Base-by-base conservation (phyloP, 805 yeast species). In the Ogataea kodamae region DNA sequence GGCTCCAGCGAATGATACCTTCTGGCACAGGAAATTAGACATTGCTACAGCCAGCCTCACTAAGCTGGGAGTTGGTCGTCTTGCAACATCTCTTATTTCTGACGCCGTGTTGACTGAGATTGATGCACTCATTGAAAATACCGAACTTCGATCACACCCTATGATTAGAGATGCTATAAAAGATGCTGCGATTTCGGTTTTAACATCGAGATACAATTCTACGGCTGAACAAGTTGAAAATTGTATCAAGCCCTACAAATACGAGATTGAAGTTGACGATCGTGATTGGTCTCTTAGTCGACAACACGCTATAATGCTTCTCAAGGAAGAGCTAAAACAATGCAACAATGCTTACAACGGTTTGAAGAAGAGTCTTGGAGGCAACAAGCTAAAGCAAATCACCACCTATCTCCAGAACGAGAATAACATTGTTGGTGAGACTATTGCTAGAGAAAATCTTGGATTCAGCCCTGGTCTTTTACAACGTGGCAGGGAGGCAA, bases 151-250 rank as follows among this genome's bases (percentile, higher is more conserved):
- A 40, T 81, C 78, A 43, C 97, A 90, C 54, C 95, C 95, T n/a
- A 66, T 83, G 60, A 94, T 95, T 3, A 78, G 77, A 46, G 74
- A 76, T 25, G 80, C 86, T 3, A 88, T 92, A 7, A 75, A 73
- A 33, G 95, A 87, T 24, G 95, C 97, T 2, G 95, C 96, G 0
- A 70, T 74, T 19, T 67, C 78, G 15, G 95, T 92, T 5, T 66
- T 92, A 42, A 79, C 79, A 43, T 64, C 83, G 17, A 77, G 90
- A 45, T 92, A 74, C 55, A 85, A 79, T 45, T 81, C 95, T 1
- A 90, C 98, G 0, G 95, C 98, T 0, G 99, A 94, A 57, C 99
- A 92, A 58, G 97, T 92, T 5, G 99, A 92, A 53, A 92, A 94
- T 59, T 89, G 97, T 63, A 90, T 92, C 52, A 92, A 92, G 57